These are phyloP conservation scores for Cercospora citrullina DNA, from an alignment of 2,329 filamentous ascomycete species.

Conservation along the genomic window DNA sequence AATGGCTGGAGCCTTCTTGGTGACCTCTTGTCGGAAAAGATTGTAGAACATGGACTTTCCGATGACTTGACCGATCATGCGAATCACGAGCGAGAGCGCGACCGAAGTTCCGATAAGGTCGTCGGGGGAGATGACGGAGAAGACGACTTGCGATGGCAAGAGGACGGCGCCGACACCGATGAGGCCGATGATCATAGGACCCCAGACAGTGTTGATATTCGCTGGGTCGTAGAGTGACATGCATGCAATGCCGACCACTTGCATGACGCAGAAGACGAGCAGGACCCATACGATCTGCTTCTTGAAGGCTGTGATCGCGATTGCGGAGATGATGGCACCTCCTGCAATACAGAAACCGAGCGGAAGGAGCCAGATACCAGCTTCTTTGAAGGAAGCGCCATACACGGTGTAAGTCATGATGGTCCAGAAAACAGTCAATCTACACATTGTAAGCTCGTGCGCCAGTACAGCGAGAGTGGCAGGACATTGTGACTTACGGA, in stretches of 20 bases:
- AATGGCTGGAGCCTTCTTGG: conserved; percentile 50
- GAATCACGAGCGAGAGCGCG: conserved; percentile 65
- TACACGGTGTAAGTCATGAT: conserved; percentile 64
- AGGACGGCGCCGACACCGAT: conserved; percentile 67
- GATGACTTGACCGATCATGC: conserved; percentile 65
- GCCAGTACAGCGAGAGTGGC: neutral
- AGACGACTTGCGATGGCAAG: conserved; percentile 65
- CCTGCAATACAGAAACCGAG: conserved; percentile 62
- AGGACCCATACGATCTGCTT: conserved; percentile 61
- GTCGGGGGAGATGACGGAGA: conserved; percentile 67
- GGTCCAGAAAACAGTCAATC: conserved; percentile 58
- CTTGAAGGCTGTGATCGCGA: conserved; percentile 57
- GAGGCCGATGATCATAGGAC: conserved; percentile 58
- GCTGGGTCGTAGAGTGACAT: conserved; percentile 28
- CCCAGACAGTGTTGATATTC: conserved; percentile 36
- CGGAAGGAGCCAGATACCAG: conserved; percentile 64
- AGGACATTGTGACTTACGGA: neutral
- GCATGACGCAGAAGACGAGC: conserved; percentile 60
- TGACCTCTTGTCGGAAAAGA: conserved; percentile 45
- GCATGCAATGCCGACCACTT: conserved; percentile 54
- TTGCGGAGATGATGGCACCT: conserved; percentile 60
- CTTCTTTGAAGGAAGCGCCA: conserved; percentile 39
- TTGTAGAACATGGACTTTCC: conserved; percentile 51
- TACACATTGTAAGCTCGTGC: neutral
- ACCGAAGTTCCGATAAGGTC: conserved; percentile 68